These are phyloP conservation scores for Pyrenochaeta sp. DNA, from an alignment of 2,329 filamentous ascomycete species.

Conservation along the genomic window DNA sequence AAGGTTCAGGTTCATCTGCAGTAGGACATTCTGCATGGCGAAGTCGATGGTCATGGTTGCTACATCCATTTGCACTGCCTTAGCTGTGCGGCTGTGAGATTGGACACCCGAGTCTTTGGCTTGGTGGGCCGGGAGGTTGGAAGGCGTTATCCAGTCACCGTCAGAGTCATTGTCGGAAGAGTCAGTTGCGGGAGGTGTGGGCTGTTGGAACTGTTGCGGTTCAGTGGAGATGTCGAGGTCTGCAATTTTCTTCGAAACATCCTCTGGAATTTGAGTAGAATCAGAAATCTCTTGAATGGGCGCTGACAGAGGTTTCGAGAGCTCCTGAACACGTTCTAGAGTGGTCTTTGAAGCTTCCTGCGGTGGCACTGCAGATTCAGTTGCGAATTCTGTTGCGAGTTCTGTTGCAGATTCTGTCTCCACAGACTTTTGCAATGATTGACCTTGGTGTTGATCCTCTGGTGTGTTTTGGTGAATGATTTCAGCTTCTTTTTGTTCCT, in stretches of 20 bases:
- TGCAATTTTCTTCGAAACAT: constrained; percentile 27
- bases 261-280: constrained; percentile 1
- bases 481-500: constrained; percentile 5
- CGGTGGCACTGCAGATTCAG: too few species aligned
- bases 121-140: constrained; percentile 87
- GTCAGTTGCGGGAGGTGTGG: constrained; percentile 26
- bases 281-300: constrained; percentile 4
- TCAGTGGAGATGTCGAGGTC: constrained; percentile 26
- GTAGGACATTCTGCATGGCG: constrained; percentile 95
- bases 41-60: constrained; percentile 96
- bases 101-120: constrained; percentile 64
- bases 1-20: constrained; percentile 93
- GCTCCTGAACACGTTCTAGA: neutral
- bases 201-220: constrained; percentile 16
- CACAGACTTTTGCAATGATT: constrained; percentile 6
- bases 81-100: constrained; percentile 54
- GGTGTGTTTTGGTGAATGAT: constrained; percentile 1
- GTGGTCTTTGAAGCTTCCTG: neutral
- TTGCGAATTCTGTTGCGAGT: neutral
- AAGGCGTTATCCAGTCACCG: constrained; percentile 90
- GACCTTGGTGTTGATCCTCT: constrained; percentile 7
- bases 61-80: constrained; percentile 75
- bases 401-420: constrained; percentile 7
- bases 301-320: constrained; percentile 1
- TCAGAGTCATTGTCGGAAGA: constrained; percentile 23